A percentile compares a stretch with the other conserved stretches of the same genome.
Evolutionary conservation across 768 basidiomycete species (phyloP).

Genomic region (Tricholomella constricta): DNA sequence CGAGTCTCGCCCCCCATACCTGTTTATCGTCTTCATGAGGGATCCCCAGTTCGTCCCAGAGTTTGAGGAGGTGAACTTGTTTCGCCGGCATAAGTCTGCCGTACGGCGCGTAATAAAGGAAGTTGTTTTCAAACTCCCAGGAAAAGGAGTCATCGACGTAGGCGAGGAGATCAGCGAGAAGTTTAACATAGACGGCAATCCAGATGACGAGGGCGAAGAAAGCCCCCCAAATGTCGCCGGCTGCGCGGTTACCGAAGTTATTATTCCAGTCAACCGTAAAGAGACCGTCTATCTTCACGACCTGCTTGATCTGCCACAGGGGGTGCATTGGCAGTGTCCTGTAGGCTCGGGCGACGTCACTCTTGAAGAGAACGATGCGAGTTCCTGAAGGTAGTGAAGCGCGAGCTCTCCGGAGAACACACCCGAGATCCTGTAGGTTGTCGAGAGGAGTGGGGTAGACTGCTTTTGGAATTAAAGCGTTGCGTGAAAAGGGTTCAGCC

Average conservation of each 20-base stretch:
- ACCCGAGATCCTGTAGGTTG: neutral
- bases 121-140: constrained; percentile 20
- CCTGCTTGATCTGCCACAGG: constrained; percentile 34
- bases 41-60: constrained; percentile 34
- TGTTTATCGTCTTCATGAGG: constrained; percentile 44
- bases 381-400: neutral
- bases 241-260: constrained; percentile 32
- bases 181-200: constrained; percentile 27
- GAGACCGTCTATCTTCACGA: constrained; percentile 28
- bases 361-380: constrained; percentile 32
- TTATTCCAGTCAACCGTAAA: constrained; percentile 32
- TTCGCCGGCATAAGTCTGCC: neutral
- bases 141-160: constrained; percentile 36
- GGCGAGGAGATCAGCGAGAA: constrained; percentile 21
- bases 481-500: neutral
- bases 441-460: neutral
- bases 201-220: constrained; percentile 34
- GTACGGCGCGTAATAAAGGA: constrained; percentile 31
- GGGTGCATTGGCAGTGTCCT: constrained; percentile 31
- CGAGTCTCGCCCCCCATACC: constrained; percentile 27
- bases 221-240: constrained; percentile 25
- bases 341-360: constrained; percentile 39
- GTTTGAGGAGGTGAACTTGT: no score
- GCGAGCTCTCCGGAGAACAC: neutral
- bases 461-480: neutral